phyloP scores from a whole-genome alignment of 805 yeast genomes.

The Yarrowia yakushimensis region DNA sequence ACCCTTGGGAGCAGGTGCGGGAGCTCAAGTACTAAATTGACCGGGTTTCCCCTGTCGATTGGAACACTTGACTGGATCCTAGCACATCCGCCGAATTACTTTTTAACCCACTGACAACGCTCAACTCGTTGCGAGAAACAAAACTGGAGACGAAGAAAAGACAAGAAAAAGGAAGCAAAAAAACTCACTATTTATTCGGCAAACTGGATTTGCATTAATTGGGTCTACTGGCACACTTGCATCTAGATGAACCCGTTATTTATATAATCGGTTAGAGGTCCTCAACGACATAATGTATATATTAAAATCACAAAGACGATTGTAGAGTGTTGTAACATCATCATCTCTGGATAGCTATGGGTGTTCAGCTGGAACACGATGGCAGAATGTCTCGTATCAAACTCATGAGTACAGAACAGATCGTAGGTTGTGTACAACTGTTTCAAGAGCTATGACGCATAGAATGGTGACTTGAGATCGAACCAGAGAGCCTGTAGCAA shows the following conservation, averaged over 20 bases:
- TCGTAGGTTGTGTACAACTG: neutral
- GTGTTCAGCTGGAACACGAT: too few species aligned
- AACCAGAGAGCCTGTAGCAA: too few species aligned
- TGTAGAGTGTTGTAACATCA: neutral
- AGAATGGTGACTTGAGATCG: too few species aligned
- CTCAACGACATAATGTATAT: constrained; percentile 26
- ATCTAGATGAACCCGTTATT: constrained; percentile 25
- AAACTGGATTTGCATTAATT: constrained; percentile 26
- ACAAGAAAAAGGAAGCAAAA: neutral
- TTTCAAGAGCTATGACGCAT: neutral
- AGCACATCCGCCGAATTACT: constrained; percentile 26
- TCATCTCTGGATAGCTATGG: too few species aligned
- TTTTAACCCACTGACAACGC: constrained; percentile 26
- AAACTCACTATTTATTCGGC: constrained; percentile 25
- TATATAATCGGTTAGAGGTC: constrained; percentile 25
- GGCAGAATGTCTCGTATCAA: too few species aligned
- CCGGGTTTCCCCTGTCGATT: constrained; percentile 19
- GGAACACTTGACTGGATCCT: constrained; percentile 23
- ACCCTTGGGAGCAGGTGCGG: constrained; percentile 97
- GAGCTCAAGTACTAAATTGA: constrained; percentile 40
- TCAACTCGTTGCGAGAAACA: constrained; percentile 27
- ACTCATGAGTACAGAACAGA: too few species aligned
- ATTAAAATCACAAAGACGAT: neutral
- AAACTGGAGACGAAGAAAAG: constrained; percentile 4
- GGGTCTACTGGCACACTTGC: constrained; percentile 25